Base-by-base conservation (phyloP, 345 rosid genomes). In the Psidium guajava region DNA sequence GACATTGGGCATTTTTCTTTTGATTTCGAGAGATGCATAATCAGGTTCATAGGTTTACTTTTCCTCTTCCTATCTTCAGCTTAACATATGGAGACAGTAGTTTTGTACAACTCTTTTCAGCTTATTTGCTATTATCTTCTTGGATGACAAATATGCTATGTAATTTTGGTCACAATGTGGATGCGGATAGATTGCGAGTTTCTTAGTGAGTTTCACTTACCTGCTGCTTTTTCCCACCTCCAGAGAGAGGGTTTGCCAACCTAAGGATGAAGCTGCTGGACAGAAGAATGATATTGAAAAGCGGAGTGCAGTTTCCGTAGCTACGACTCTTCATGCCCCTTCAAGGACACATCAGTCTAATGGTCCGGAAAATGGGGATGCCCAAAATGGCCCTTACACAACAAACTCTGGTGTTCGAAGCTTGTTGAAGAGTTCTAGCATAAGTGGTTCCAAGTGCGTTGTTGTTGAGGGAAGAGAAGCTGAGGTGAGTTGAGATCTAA, bases 361-460 rank as follows among this genome's bases (percentile, higher is more conserved):
- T 84, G 91, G 89, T 64, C 88, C 93, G 14, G 90, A 88, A 84
- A 90, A 84, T 84, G 86, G 87, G 1, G 89, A 27, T 6, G 82
- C 44, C 50, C 88, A 88, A 82, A 90, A 88, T 83, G 93, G 90
- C 58, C 73, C 47, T 32, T 73, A 64, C 90, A 92, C 87, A 82
- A 77, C 94, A 27, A 92, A 90, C 83, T 85, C 86, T 88, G 93
- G 93, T 47, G 90, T 89, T 15, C 95, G 96, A 36, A 92, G 94
- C 93, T 87, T 97, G 80, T 87, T 96, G 91, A 97, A 97, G 91
- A 97, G 99, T 89, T 96, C 95, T 57, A 97, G 99, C 90, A 97
- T 97, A 84, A 97, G 99, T 86, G 99, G 93, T 87, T 96, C 99
- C 84, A 93, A 96, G 89, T 96, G 99, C 81, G 90, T 96, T 47